Conservation (phyloP, 306 rosid genomes). For the Lotus japonicus region DNA sequence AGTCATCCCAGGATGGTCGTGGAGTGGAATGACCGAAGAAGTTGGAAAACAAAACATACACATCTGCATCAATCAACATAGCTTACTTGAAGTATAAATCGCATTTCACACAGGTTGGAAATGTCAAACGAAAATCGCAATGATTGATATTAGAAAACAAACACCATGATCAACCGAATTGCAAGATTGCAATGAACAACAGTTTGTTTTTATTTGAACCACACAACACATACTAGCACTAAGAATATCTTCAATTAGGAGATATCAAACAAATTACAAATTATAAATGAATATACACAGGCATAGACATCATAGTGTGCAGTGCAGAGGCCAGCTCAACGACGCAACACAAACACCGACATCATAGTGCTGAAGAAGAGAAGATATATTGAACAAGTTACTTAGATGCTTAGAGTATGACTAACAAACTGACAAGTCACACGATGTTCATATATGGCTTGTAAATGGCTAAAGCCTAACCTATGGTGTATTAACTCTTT, state of each 20-base stretch:
- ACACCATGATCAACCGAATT: constrained; percentile 7
- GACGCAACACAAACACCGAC: background rate
- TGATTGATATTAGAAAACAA: background rate
- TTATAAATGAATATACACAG: background rate
- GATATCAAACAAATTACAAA: background rate
- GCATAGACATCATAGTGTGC: background rate
- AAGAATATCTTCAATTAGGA: background rate
- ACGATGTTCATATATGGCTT: background rate
- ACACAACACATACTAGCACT: background rate
- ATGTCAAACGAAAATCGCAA: background rate
- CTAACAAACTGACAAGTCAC: background rate
- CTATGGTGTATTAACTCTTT: background rate
- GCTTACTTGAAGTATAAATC: constrained; percentile 4
- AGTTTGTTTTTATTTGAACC: constrained; percentile 2
- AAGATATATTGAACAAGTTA: background rate
- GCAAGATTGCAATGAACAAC: background rate
- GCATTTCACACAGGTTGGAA: background rate
- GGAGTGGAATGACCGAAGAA: constrained; percentile 85
- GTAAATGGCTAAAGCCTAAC: background rate
- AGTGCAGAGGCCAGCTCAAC: background rate
- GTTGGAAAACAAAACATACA: constrained; percentile 90
- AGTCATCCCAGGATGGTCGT: constrained; percentile 97
- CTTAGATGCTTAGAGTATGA: background rate
- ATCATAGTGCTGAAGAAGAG: background rate
- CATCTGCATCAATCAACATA: constrained; percentile 51